Base-by-base conservation (phyloP, 2,329 filamentous ascomycete species). In the Diaporthe capsici region DNA sequence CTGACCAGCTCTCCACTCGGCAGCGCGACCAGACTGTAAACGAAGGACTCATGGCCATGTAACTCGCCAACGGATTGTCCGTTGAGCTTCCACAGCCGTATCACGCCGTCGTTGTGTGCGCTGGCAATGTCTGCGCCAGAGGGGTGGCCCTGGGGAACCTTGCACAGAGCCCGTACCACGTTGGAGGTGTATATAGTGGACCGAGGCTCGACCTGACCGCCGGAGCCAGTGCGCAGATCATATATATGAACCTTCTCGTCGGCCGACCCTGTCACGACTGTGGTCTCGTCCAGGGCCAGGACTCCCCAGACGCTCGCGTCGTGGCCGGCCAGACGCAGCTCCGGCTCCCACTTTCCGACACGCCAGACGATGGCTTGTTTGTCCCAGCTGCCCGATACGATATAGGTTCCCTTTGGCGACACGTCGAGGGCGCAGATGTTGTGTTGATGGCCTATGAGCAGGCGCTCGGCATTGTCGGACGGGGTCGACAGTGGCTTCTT, bases 381-480 rank as follows among this genome's bases (percentile, higher is more conserved):
- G 84, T 99, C 97, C 97, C 97, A 99, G 80, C 96, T 94, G 44
- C 96, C 97, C 78, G 96, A 98, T 63, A 98, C 92, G 55, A 98
- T 88, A 83, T 92, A 94, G 61, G 87, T 90, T 2, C 93, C 93
- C 76, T 92, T 90, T 1, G 93, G 90, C 70, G 93, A 93, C 22
- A 95, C 92, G 80, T 98, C 95, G 60, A 99, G 86, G 12, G 96
- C 90, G 83, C 96, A 98, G 61, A 99, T 92, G 80, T 98, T 98
- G 83, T 94, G 91, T 28, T 91, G 89, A 82, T 99, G 97, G 17
- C 97, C 96, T 70, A 98, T 87, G 13, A 99, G 89, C 77, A 98
- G 88, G 31, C 94, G 93, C 79, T 98, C 94, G 12, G 96, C 94
- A 84, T 96, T 93, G 78, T 95, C 93, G 44, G 92, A 89, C 1